Conservation (phyloP, 192 early-diverging fungal genomes). For the Umbelopsis vinacea region DNA sequence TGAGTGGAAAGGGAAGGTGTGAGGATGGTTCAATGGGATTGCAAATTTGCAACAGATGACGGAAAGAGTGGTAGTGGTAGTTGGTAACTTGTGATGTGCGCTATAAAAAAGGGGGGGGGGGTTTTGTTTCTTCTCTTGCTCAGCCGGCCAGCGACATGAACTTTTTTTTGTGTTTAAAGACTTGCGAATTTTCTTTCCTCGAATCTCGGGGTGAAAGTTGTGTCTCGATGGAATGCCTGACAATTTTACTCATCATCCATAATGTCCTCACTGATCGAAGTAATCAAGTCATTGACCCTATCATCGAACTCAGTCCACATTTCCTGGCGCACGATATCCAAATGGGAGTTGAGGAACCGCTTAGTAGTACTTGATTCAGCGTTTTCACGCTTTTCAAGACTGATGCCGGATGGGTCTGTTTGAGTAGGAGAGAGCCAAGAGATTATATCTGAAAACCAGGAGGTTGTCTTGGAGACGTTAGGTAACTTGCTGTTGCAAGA, state of each 20-base stretch:
- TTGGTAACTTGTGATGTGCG: constrained; percentile 1
- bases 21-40: not conserved
- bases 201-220: not conserved
- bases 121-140: constrained; percentile 7
- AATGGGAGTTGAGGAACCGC: constrained; percentile 11
- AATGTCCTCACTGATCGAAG: constrained; percentile 6
- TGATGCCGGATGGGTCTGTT: not conserved
- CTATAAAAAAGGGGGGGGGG: not conserved
- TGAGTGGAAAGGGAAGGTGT: not conserved
- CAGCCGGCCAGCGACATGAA: constrained; percentile 10
- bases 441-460: not conserved
- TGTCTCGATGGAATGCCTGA: not conserved
- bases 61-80: not conserved
- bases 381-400: not conserved
- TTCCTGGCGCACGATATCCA: constrained; percentile 13
- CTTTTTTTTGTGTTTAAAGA: not conserved
- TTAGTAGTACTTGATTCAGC: not conserved
- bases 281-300: constrained; percentile 9
- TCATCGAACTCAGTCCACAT: constrained; percentile 14
- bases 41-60: not conserved
- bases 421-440: not conserved
- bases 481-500: not conserved
- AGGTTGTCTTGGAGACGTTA: not conserved
- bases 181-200: too few relatives aligned
- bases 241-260: not conserved